Evolutionary conservation across 306 rosid genomes (phyloP).

Genomic region (Prinsepia uniflora): DNA sequence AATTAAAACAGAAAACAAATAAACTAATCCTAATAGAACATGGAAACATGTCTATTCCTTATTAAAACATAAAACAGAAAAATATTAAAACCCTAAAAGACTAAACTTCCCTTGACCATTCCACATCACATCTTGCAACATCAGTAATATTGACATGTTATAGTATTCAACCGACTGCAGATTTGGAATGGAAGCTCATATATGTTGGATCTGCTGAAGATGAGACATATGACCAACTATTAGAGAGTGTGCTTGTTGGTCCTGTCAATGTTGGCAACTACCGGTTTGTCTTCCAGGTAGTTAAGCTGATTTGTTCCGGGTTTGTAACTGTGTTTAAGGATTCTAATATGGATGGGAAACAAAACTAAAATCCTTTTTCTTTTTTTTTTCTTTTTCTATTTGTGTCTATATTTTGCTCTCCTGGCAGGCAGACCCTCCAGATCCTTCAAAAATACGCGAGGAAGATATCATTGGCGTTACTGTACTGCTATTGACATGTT

Average conservation of each 20-base stretch:
- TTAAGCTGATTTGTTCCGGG: background rate
- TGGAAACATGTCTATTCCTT: too few relatives aligned
- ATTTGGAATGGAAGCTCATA: constrained; percentile 91
- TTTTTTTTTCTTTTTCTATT: background rate
- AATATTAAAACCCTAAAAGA: too few relatives aligned
- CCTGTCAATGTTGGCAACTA: constrained; percentile 92
- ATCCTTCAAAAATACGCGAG: constrained; percentile 86
- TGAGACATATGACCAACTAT: constrained; percentile 80
- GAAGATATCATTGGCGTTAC: constrained; percentile 92
- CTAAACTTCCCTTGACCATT: too few relatives aligned
- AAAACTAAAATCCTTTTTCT: background rate
- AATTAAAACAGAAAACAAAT: too few relatives aligned
- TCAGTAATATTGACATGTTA: constrained; percentile 5
- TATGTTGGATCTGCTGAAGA: constrained; percentile 95
- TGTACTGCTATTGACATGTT: constrained; percentile 74
- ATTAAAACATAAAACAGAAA: too few relatives aligned
- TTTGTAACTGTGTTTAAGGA: background rate
- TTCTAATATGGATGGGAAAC: constrained; percentile 2
- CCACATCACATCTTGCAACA: background rate
- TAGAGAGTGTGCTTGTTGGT: constrained; percentile 93
- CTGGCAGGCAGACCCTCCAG: constrained; percentile 86
- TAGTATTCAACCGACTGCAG: constrained; percentile 29
- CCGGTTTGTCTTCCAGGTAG: constrained; percentile 82
- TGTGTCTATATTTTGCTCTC: background rate
- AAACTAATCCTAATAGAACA: too few relatives aligned